Evolutionary conservation across 768 basidiomycete genomes (phyloP).

Genomic region (Mycena capillaripes): DNA sequence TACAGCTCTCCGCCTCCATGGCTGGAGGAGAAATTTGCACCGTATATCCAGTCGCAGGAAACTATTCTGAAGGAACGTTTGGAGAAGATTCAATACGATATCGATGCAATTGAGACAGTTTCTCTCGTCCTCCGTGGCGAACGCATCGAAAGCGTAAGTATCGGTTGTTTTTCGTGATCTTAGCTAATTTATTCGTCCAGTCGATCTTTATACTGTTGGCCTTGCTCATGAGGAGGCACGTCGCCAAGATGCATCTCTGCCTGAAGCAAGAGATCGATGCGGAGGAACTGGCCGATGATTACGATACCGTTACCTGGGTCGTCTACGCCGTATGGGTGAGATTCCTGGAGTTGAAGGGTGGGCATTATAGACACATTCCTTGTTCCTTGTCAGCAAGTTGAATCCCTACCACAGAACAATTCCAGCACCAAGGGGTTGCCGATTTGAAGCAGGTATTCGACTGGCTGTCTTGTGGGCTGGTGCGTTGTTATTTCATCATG

Average conservation of each 20-base stretch:
- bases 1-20: not conserved
- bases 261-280: slow-evolving; percentile 14
- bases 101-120: not conserved
- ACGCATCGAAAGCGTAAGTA: slow-evolving; percentile 1
- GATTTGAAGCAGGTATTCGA: slow-evolving; percentile 24
- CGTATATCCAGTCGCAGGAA: not conserved
- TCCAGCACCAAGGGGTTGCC: slow-evolving; percentile 4
- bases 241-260: slow-evolving; percentile 23
- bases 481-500: not conserved
- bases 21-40: slow-evolving; percentile 10
- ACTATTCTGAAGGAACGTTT: not conserved
- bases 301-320: slow-evolving; percentile 3
- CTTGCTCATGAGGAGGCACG: slow-evolving; percentile 13
- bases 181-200: not conserved
- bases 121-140: not conserved
- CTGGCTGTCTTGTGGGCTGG: slow-evolving; percentile 26
- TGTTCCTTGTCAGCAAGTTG: not conserved
- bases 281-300: slow-evolving; percentile 1
- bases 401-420: not conserved
- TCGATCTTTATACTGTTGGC: slow-evolving; percentile 9
- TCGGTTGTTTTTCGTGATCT: not conserved
- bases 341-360: slow-evolving; percentile 14
- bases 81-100: not conserved
- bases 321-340: not conserved
- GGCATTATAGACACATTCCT: not conserved